Evolutionary conservation across 1,284 basidiomycete species (phyloP).

Genomic region (Sanghuangporus weigelae): DNA sequence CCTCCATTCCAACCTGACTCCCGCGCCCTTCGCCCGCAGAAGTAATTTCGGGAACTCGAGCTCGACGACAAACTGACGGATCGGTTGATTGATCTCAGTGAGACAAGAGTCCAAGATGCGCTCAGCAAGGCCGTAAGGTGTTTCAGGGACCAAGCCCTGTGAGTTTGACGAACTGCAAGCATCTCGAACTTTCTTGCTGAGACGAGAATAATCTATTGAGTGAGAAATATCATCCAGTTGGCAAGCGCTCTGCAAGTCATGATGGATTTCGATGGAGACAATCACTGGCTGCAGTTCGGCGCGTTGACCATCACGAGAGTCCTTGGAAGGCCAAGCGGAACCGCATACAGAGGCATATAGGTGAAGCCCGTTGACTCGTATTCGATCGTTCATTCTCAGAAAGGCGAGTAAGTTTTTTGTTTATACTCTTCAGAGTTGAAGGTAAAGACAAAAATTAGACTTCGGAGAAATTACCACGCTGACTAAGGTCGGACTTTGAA

Average conservation of each 20-base stretch:
- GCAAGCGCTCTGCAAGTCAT: slow-evolving; percentile 51
- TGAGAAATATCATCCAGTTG: slow-evolving; percentile 49
- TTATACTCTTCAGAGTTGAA: neutral
- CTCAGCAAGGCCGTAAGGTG: slow-evolving; percentile 9
- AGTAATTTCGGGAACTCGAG: slow-evolving; percentile 37
- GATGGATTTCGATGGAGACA: slow-evolving; percentile 49
- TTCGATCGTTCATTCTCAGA: slow-evolving; percentile 11
- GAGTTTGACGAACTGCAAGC: neutral
- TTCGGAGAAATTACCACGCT: neutral
- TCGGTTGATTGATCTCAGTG: neutral
- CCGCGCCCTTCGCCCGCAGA: slow-evolving; percentile 45
- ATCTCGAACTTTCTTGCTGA: slow-evolving; percentile 33
- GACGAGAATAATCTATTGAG: slow-evolving; percentile 55
- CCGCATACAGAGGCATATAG: slow-evolving; percentile 4
- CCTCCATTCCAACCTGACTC: slow-evolving; percentile 35
- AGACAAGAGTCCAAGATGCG: slow-evolving; percentile 4
- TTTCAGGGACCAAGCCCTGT: neutral
- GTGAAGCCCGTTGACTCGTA: slow-evolving; percentile 9
- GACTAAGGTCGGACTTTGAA: neutral
- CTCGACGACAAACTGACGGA: slow-evolving; percentile 6
- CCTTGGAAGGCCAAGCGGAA: slow-evolving; percentile 37
- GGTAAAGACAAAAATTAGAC: neutral
- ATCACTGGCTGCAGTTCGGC: slow-evolving; percentile 51
- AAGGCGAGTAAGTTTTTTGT: neutral
- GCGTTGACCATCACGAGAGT: slow-evolving; percentile 23